Conservation (phyloP, 495 filamentous ascomycete species). For the Hyaloscypha variabilis region DNA sequence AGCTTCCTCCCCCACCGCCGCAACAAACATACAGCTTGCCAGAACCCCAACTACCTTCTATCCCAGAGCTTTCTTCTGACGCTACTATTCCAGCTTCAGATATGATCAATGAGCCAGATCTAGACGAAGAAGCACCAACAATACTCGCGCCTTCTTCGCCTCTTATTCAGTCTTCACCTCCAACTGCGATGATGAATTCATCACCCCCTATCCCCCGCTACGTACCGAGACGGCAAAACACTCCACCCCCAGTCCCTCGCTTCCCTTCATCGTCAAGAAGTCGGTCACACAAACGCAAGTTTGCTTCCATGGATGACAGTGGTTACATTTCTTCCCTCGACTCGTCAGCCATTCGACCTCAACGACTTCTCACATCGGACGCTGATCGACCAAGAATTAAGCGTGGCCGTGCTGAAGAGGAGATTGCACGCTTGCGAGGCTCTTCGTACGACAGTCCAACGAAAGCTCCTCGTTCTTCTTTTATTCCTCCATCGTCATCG, state of each 20-base stretch:
- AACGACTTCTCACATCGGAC: conserved; percentile 69
- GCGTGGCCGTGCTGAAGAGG: conserved; percentile 89
- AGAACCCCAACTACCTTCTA: conserved; percentile 32
- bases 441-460: conserved; percentile 92
- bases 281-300: conserved; percentile 69
- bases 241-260: conserved; percentile 73
- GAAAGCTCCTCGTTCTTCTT: conserved; percentile 52
- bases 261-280: conserved; percentile 57
- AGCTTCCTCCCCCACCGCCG: conserved; percentile 20
- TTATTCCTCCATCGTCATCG: conserved; percentile 52
- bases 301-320: conserved; percentile 82
- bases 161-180: conserved; percentile 55
- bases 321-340: conserved; percentile 98
- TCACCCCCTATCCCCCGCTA: conserved; percentile 83
- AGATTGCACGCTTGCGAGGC: conserved; percentile 90
- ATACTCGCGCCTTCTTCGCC: conserved; percentile 61
- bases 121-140: conserved; percentile 48
- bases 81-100: conserved; percentile 93
- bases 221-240: conserved; percentile 64
- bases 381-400: conserved; percentile 78
- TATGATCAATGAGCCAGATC: conserved; percentile 61
- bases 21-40: conserved; percentile 17
- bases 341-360: conserved; percentile 77
- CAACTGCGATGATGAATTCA: conserved; percentile 59
- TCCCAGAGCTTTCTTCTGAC: conserved; percentile 79